Conservation (phyloP, 805 yeast genomes). For the Isabelozyma rhagii region DNA sequence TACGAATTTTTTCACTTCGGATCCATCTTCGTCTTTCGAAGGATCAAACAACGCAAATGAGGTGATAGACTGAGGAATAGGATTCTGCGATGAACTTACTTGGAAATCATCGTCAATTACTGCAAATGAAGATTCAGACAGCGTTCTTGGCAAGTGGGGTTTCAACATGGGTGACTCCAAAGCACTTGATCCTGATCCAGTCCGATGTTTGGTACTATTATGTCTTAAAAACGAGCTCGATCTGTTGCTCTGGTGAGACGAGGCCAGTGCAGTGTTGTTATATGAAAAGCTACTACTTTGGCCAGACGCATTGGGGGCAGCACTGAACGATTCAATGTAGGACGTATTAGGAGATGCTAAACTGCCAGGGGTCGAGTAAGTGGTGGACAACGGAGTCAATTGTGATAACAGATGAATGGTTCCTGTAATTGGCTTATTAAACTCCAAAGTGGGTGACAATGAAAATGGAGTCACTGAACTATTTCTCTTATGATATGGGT, state of each 20-base stretch:
- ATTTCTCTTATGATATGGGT: slow-evolving; percentile 27
- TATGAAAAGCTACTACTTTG: not conserved
- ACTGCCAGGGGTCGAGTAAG: not conserved
- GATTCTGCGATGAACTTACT: slow-evolving; percentile 23
- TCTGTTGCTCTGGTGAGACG: slow-evolving; percentile 2
- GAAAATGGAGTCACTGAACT: slow-evolving; percentile 44
- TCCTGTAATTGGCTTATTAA: slow-evolving; percentile 11
- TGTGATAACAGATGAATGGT: slow-evolving; percentile 2
- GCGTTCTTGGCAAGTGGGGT: slow-evolving; percentile 46
- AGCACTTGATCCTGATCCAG: slow-evolving; percentile 38
- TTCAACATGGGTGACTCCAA: slow-evolving; percentile 47
- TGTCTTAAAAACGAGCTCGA: slow-evolving; percentile 3
- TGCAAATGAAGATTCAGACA: slow-evolving; percentile 58
- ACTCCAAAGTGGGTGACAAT: slow-evolving; percentile 38
- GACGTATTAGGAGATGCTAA: slow-evolving; percentile 11
- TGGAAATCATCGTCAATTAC: slow-evolving; percentile 49
- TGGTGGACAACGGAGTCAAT: not conserved
- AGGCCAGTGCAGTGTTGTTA: not conserved
- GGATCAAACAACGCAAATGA: slow-evolving; percentile 75
- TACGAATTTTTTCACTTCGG: slow-evolving; percentile 63
- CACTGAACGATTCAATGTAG: slow-evolving; percentile 8
- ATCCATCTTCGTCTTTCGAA: slow-evolving; percentile 37
- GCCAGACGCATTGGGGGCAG: not conserved
- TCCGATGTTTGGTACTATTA: slow-evolving; percentile 3
- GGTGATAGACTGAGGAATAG: slow-evolving; percentile 12